Evolutionary conservation across 306 rosid species (phyloP).

Genomic region (Glycyrrhiza uralensis): DNA sequence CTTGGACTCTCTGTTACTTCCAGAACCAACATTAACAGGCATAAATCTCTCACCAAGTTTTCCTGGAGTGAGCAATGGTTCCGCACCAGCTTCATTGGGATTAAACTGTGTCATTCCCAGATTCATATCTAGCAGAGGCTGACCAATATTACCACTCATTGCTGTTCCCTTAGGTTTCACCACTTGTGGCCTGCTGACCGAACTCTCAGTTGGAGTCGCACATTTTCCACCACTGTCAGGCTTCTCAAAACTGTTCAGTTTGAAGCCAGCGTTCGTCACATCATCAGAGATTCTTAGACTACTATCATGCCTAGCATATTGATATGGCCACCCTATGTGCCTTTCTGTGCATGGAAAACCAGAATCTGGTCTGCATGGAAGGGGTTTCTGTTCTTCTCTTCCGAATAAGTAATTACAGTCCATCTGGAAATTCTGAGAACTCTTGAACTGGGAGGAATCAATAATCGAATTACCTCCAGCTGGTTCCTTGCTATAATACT

Average conservation of each 20-base stretch:
- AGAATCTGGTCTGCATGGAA: background rate
- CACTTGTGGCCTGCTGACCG: constrained; percentile 11
- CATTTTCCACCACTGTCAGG: constrained; percentile 8
- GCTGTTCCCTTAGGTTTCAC: constrained; percentile 22
- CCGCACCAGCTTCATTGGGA: constrained; percentile 25
- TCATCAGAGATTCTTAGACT: constrained; percentile 13
- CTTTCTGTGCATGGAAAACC: constrained; percentile 10
- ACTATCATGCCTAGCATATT: constrained; percentile 13
- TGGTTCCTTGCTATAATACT: background rate
- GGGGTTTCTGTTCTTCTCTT: background rate
- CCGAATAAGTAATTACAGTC: background rate
- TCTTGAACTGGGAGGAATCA: constrained; percentile 26
- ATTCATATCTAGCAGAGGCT: constrained; percentile 26
- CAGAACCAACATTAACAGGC: constrained; percentile 26
- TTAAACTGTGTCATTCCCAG: constrained; percentile 7
- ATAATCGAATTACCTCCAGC: background rate
- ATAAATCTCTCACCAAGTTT: constrained; percentile 24
- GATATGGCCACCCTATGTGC: constrained; percentile 13
- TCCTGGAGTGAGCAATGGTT: constrained; percentile 23
- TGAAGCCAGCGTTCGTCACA: constrained; percentile 13
- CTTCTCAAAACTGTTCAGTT: constrained; percentile 19
- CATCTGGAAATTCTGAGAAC: constrained; percentile 17
- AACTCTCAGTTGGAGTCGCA: background rate
- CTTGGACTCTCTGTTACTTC: constrained; percentile 3
- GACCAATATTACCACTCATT: constrained; percentile 4